Conservation (phyloP, 352 stramenopile species). For the Phytophthora rubi region DNA sequence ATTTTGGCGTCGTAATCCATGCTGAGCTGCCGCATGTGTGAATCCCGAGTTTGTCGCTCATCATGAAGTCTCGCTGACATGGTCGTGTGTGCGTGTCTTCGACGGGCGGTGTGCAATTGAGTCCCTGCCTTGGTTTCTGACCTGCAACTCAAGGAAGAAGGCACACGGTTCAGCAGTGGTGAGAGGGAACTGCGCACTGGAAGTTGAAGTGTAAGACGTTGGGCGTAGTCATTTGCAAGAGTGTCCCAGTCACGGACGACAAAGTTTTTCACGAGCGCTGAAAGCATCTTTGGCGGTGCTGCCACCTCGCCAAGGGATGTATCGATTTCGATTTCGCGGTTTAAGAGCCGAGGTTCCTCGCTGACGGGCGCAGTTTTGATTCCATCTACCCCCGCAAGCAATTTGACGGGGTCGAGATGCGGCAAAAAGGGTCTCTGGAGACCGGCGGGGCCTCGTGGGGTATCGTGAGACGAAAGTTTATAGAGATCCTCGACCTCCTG, state of each 20-base stretch:
- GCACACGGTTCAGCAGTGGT: slow-evolving; percentile 13
- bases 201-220: slow-evolving; percentile 40
- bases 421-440: slow-evolving; percentile 26
- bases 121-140: not conserved
- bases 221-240: slow-evolving; percentile 42
- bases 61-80: slow-evolving; percentile 31
- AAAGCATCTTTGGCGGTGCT: slow-evolving; percentile 51
- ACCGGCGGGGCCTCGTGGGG: not conserved
- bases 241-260: slow-evolving; percentile 51
- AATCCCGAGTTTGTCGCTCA: slow-evolving; percentile 32
- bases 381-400: slow-evolving; percentile 20
- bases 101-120: slow-evolving; percentile 21
- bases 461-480: slow-evolving; percentile 5
- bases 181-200: slow-evolving; percentile 25
- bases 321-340: slow-evolving; percentile 15
- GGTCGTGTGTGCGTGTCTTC: slow-evolving; percentile 11
- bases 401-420: slow-evolving; percentile 25
- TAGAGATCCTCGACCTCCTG: slow-evolving; percentile 28
- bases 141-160: slow-evolving; percentile 22
- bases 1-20: slow-evolving; percentile 46
- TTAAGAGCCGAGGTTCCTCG: slow-evolving; percentile 1
- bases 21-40: slow-evolving; percentile 45
- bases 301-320: slow-evolving; percentile 29
- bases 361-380: slow-evolving; percentile 4
- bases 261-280: slow-evolving; percentile 52